Evolutionary conservation across 2,329 filamentous ascomycete species (phyloP).

Genomic region (Sclerotinia sclerotiorum): DNA sequence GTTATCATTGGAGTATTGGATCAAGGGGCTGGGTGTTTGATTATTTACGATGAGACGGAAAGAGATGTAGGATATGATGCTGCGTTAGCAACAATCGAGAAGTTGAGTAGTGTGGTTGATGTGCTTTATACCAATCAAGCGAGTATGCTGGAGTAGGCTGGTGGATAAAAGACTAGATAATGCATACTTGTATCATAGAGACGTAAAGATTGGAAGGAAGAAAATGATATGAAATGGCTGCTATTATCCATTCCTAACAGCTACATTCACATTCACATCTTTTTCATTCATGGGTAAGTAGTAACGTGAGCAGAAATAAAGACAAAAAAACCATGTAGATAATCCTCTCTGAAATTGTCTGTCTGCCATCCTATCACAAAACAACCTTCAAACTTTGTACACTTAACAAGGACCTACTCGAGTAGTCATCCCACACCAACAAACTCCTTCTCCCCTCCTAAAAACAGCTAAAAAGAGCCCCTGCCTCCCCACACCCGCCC

Average conservation of each 20-base stretch:
- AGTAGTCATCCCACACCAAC: background rate
- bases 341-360: background rate
- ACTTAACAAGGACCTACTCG: background rate
- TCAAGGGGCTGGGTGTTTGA: conserved; percentile 95
- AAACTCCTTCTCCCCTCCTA: background rate
- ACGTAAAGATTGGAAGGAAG: conserved; percentile 27
- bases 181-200: conserved; percentile 38
- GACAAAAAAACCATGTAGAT: background rate
- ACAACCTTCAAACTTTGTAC: background rate
- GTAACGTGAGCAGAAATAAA: background rate
- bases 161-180: conserved; percentile 19
- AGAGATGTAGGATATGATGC: conserved; percentile 93
- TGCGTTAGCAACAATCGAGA: conserved; percentile 91
- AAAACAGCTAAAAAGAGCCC: background rate
- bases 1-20: conserved; percentile 97
- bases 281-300: background rate
- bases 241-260: background rate
- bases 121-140: conserved; percentile 98
- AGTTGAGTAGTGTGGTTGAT: conserved; percentile 95
- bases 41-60: conserved; percentile 94
- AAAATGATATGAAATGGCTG: conserved; percentile 20
- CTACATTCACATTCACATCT: too few relatives aligned
- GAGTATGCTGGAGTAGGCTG: conserved; percentile 77
- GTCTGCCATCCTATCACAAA: background rate
- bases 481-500: too few relatives aligned